Evolutionary conservation across 139 green algal genomes (phyloP).

Genomic region (Diplosphaera chodatii): DNA sequence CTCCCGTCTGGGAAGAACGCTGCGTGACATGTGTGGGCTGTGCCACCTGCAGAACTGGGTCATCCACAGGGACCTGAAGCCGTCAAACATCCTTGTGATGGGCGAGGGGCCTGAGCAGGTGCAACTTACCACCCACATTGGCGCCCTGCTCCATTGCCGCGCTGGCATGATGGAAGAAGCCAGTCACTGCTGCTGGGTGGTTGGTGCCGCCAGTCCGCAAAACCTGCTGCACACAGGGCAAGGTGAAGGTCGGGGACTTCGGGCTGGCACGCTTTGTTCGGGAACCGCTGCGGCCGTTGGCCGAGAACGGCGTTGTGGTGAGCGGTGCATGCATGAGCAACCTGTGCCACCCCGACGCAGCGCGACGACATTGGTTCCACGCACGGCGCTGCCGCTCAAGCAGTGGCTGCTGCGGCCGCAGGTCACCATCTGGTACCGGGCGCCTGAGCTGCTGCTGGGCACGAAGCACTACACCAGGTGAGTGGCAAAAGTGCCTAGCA

Average conservation of each 20-base stretch:
- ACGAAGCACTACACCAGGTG: slow-evolving; percentile 58
- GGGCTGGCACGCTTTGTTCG: slow-evolving; percentile 41
- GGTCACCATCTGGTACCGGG: slow-evolving; percentile 76
- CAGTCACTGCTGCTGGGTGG: no score
- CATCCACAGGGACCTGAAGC: slow-evolving; percentile 77
- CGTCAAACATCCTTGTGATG: slow-evolving; percentile 71
- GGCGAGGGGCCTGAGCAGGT: slow-evolving; percentile 40
- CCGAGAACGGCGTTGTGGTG: slow-evolving; percentile 67
- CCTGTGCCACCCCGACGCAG: no score
- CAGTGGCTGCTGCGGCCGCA: not conserved
- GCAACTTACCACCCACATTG: not conserved
- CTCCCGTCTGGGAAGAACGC: no score
- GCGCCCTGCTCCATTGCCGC: not conserved
- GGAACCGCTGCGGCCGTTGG: slow-evolving; percentile 46
- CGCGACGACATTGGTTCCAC: no score
- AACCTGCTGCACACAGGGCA: slow-evolving; percentile 9
- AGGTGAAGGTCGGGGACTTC: slow-evolving; percentile 59
- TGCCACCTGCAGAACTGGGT: slow-evolving; percentile 43
- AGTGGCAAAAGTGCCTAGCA: no score
- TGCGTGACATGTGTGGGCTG: no score
- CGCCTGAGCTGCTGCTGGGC: slow-evolving; percentile 72
- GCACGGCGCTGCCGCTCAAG: no score
- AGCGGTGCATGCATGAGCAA: not conserved
- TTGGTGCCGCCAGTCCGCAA: no score
- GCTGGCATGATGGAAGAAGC: no score